Percentiles rank a stretch among this genome's conserved stretches.
phyloP scores from a whole-genome alignment of 2,329 filamentous ascomycete species.

The Monilinia aucupariae region DNA sequence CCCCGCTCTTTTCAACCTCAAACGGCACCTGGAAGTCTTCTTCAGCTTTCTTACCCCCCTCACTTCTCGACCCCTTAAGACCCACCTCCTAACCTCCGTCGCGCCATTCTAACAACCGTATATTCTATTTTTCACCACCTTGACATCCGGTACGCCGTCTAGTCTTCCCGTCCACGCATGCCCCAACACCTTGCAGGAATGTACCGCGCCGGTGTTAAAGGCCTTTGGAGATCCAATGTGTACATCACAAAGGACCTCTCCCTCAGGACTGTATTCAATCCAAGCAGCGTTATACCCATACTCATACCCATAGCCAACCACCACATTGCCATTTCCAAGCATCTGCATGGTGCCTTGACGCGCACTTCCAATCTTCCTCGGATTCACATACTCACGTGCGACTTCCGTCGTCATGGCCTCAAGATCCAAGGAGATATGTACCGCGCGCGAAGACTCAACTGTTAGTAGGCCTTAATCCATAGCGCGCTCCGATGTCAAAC shows the following conservation, averaged over 20 bases:
- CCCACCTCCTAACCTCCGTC: background rate
- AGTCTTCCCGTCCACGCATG: background rate
- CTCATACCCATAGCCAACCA: too few relatives aligned
- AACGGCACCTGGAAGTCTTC: background rate
- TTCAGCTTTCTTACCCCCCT: background rate
- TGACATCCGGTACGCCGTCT: background rate
- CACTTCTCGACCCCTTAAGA: background rate
- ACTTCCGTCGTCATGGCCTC: constrained; percentile 20
- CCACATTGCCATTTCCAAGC: constrained; percentile 1
- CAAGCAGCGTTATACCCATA: constrained; percentile 8
- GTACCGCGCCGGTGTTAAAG: constrained; percentile 1
- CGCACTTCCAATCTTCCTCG: constrained; percentile 20
- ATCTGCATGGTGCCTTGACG: constrained; percentile 25
- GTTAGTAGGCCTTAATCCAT: constrained; percentile 11
- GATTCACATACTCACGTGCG: constrained; percentile 16
- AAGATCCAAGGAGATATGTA: constrained; percentile 18
- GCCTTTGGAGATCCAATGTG: background rate
- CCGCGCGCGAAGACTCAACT: constrained; percentile 16
- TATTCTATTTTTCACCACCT: background rate
- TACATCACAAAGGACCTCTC: background rate
- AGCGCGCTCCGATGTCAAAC: constrained; percentile 21
- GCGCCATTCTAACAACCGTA: constrained; percentile 8
- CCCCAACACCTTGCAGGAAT: constrained; percentile 8
- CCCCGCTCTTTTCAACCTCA: background rate
- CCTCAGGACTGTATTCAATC: background rate